Base-by-base conservation (phyloP, 2,329 filamentous ascomycete species). In the Fusarium incarnatum region DNA sequence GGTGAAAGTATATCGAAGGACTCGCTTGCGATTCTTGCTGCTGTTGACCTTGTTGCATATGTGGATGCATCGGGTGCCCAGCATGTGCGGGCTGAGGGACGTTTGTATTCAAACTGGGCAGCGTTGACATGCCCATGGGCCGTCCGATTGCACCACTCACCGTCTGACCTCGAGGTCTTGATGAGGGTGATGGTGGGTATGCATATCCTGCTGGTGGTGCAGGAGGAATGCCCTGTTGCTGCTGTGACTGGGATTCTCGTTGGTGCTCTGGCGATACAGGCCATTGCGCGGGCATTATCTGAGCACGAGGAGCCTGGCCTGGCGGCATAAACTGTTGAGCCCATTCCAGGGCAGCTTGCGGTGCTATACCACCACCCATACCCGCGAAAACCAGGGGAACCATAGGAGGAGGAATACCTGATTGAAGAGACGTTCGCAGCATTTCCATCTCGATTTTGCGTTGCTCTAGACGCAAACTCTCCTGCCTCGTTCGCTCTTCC, bases 1-100 rank as follows among this genome's bases (percentile, higher is more conserved):
- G 93, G 77, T 97, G 93, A 78, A 97, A 97, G 79, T 93, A 96
- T 49, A 97, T 92, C 23, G 91, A 92, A 1, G 91, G 89, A 42
- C 92, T 93, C 20, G 89, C 86, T 68, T 75, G 73, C 15, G 68
- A 25, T 34, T 89, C 88, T 71, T 91, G 88, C 63, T 87, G 66
- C 32, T 85, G 56, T 57, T 88, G 86, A 41, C 82, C 84, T 77
- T 84, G 87, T 75, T 84, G 87, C 76, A 82, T 85, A 79, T 85
- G 86, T 75, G 81, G 75, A 65, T 83, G 77, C 73, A 83, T 79
- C 34, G 76, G 68, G 30, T 79, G 56, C 47, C 67, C 47, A 52
- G 48, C 65, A 34, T 76, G 73, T 28, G 69, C 75, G 18, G 78
- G 78, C 40, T 81, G 80, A 18, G 81, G 79, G 32, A 85, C 78